Evolutionary conservation across 371 early-diverging fungal species (phyloP).

Genomic region (Apophysomyces variabilis): DNA sequence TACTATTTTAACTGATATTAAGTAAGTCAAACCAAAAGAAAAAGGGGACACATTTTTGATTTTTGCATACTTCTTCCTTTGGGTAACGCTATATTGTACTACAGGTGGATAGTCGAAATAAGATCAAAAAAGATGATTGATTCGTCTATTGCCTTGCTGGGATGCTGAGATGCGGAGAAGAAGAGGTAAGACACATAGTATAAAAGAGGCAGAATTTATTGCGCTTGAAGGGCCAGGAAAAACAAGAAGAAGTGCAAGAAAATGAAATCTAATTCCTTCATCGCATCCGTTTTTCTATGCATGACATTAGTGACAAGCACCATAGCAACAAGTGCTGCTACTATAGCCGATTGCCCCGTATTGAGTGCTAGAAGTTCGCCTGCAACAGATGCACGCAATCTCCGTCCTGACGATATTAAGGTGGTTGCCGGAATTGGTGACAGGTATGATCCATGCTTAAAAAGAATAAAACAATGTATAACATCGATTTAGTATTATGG

Average conservation of each 20-base stretch:
- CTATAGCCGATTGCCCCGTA: constrained; percentile 16
- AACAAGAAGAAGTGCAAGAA: background rate
- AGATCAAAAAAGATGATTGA: no score
- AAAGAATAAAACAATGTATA: background rate
- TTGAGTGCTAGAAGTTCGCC: constrained; percentile 11
- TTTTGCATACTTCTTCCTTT: no score
- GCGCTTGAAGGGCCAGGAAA: no score
- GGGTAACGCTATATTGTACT: no score
- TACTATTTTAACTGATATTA: no score
- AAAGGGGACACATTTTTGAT: no score
- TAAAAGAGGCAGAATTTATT: no score
- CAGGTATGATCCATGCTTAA: constrained; percentile 2
- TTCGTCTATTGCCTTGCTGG: no score
- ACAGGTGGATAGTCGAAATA: no score
- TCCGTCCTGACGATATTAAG: constrained; percentile 24
- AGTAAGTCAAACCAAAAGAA: no score
- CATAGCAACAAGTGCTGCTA: background rate
- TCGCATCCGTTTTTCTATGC: background rate
- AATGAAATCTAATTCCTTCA: background rate
- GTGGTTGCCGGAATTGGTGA: constrained; percentile 23
- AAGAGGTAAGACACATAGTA: no score
- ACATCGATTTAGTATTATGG: constrained; percentile 14
- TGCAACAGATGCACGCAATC: constrained; percentile 16
- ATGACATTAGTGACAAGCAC: background rate
- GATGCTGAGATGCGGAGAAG: no score